Conservation (phyloP, 225 moss, liverwort and hornwort genomes). For the Anthoceros angustus region DNA sequence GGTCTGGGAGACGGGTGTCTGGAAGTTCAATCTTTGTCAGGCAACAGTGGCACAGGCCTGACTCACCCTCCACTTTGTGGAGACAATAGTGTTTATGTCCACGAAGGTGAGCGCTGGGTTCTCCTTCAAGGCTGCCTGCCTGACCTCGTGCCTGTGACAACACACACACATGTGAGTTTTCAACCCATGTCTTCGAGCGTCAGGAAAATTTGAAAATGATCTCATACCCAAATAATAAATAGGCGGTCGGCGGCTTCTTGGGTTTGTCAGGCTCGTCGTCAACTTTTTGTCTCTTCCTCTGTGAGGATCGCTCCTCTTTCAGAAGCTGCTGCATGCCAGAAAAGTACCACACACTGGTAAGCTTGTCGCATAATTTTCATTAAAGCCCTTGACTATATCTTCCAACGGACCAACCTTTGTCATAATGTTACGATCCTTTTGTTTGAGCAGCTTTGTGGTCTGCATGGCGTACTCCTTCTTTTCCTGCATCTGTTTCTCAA, state of each 20-base stretch:
- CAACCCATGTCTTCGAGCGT: background rate
- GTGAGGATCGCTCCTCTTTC: constrained; percentile 39
- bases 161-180: background rate
- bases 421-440: constrained; percentile 54
- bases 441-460: constrained; percentile 57
- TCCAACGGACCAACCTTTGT: constrained; percentile 36
- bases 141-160: constrained; percentile 31
- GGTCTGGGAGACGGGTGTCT: background rate
- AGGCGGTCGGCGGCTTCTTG: constrained; percentile 68
- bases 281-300: constrained; percentile 50
- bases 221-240: constrained; percentile 57
- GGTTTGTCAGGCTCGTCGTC: constrained; percentile 47
- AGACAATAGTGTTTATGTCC: constrained; percentile 28
- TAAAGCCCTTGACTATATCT: background rate
- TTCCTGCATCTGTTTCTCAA: constrained; percentile 44
- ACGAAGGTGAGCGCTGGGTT: constrained; percentile 30
- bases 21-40: background rate
- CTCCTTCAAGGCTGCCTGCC: constrained; percentile 21
- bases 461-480: constrained; percentile 43
- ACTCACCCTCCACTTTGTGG: constrained; percentile 42
- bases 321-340: constrained; percentile 11
- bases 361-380: background rate
- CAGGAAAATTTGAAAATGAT: background rate
- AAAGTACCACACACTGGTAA: background rate
- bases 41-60: background rate